phyloP scores from a whole-genome alignment of 345 rosid genomes.

The Mallotus nudiflorus region DNA sequence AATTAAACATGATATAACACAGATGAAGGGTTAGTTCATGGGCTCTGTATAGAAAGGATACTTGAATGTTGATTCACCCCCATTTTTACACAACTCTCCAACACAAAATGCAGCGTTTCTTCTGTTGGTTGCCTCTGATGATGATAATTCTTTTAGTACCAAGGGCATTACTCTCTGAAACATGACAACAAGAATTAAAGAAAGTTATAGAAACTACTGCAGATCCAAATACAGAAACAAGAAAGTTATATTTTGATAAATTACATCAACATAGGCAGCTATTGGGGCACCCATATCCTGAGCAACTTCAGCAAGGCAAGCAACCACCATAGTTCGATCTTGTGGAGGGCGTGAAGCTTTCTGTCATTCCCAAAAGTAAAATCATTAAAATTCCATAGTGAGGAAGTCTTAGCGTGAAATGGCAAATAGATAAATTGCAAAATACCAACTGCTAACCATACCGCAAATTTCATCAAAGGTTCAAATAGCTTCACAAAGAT shows the following conservation, averaged over 20 bases:
- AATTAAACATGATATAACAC: not conserved
- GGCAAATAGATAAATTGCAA: constrained; percentile 10
- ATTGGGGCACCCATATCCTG: constrained; percentile 98
- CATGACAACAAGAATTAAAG: constrained; percentile 19
- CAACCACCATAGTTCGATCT: constrained; percentile 98
- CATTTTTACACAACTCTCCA: constrained; percentile 95
- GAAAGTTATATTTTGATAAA: constrained; percentile 7
- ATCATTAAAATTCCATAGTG: constrained; percentile 17
- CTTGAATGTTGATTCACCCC: constrained; percentile 81
- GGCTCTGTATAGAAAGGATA: constrained; percentile 52
- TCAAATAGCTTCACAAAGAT: constrained; percentile 82
- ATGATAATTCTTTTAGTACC: constrained; percentile 82
- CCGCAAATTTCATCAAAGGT: constrained; percentile 94
- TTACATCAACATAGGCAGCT: constrained; percentile 85
- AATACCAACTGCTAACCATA: constrained; percentile 43
- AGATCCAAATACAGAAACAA: not conserved
- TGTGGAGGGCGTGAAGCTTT: constrained; percentile 80
- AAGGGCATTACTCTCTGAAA: constrained; percentile 89
- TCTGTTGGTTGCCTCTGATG: constrained; percentile 85
- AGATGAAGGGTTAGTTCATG: not conserved
- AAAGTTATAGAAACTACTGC: not conserved
- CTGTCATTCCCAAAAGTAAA: constrained; percentile 44
- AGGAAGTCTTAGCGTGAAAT: constrained; percentile 6
- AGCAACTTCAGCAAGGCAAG: constrained; percentile 98
- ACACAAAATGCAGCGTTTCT: constrained; percentile 99